Base-by-base conservation (phyloP, 495 filamentous ascomycete species). In the Xylaria venustula region DNA sequence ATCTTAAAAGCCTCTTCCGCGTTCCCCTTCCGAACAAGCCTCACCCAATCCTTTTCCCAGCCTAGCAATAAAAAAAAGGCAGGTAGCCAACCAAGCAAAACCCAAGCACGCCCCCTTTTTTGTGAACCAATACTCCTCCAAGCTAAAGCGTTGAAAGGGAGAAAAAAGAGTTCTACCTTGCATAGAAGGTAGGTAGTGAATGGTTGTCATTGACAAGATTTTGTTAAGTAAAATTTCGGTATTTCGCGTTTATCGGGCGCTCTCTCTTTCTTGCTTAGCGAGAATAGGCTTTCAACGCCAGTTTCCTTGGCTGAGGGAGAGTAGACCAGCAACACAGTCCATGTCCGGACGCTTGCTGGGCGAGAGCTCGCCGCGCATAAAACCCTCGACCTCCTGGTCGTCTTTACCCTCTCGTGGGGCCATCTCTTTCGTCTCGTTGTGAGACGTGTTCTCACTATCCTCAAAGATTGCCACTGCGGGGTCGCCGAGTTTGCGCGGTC, bases 251-350 rank as follows among this genome's bases (percentile, higher is more conserved):
- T n/a, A n/a, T n/a, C n/a, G n/a, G n/a, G n/a, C n/a, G n/a, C n/a
- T n/a, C n/a, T n/a, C n/a, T n/a, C n/a, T n/a, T n/a, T n/a, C n/a
- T n/a, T n/a, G n/a, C n/a, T n/a, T n/a, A n/a, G n/a, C n/a, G n/a
- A n/a, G n/a, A n/a, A n/a, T n/a, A 42, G 5, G 30, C 42, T 12
- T n/a, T 78, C 66, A 80, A 28, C 77, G 73, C 81, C 81, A 84
- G 60, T 81, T 80, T 3, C 81, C 81, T 66, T 81, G 77, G 53
- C 79, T 92, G 55, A 96, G 75, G 25, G 87, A 89, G 48, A 96
- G 70, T 54, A 96, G 73, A 30, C 88, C 88, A 57, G 91, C 90
- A 26, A 93, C 83, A 60, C 89, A 91, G 70, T 92, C 90, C 66
- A 91, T 75, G 66, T 93, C 89, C 17, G 79, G 75, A 54, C 83